Base-by-base conservation (phyloP, 768 basidiomycete genomes). In the Pholiota conissans region DNA sequence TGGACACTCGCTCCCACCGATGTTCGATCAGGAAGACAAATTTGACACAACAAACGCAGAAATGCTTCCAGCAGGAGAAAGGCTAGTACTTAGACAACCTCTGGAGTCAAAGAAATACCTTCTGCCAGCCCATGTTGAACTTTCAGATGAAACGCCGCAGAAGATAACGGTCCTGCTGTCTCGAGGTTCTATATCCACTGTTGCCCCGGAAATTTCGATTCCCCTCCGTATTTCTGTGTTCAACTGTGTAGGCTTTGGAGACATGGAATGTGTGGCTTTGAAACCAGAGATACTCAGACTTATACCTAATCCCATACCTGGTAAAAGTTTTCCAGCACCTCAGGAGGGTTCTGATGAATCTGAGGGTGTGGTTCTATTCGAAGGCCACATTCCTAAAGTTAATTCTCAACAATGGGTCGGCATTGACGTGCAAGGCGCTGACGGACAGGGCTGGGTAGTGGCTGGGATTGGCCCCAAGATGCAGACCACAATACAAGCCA, bases 331-430 rank as follows among this genome's bases (percentile, higher is more conserved):
- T 62, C 91, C 90, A 5, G 72, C 82, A 0, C 87, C 89, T 13
- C 70, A 82, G 14, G 85, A 87, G 69, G 90, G 90, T 0, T 69
- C 81, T 0, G 88, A 90, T 52, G 89, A 93, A 67, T 88, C 86
- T 8, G 90, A 91, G 56, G 90, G 89, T 0, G 74, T 87, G 1
- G 86, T 86, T 3, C 71, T 86, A 24, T 90, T 82, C 63, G 85
- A 88, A 65, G 80, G 79, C 9, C 55, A 55, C 30, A 56, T 64
- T 20, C 60, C 62, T 10, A 20, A 46, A 45, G 56, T 48, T 10
- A 48, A 49, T 28, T 59, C 55, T 37, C 58, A 53, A 34, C 64
- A 56, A 5, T 84, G 80, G 78, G 68, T 92, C 5, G 87, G 79
- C 1, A 73, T 92, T 37, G 72, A 66, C 26, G 65, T 87, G 22